Evolutionary conservation across 768 basidiomycete species (phyloP).

Genomic region (Tricholoma flavovirens): DNA sequence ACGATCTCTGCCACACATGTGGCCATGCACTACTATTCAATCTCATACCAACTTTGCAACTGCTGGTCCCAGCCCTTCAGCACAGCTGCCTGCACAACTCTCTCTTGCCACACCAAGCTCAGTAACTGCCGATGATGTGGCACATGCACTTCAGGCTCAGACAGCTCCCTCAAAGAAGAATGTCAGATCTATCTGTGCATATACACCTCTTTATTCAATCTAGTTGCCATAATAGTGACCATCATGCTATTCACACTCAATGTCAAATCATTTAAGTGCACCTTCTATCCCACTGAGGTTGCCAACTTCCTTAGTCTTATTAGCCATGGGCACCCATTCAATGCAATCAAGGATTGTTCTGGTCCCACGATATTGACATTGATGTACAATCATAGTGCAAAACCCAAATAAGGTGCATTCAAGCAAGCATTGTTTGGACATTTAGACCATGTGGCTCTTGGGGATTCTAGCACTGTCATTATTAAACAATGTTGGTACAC

Average conservation of each 20-base stretch:
- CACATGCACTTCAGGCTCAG: background rate
- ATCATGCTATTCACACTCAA: background rate
- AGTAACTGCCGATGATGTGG: background rate
- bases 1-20: background rate
- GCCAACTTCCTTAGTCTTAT: background rate
- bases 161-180: background rate
- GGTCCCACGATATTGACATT: background rate
- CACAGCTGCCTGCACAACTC: background rate
- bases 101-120: background rate
- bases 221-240: background rate
- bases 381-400: background rate
- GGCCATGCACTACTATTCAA: background rate
- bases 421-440: background rate
- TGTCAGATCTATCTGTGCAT: background rate
- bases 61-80: background rate
- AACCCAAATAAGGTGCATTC: background rate
- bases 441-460: background rate
- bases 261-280: background rate
- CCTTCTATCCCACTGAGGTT: background rate
- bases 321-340: background rate
- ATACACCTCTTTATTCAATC: background rate
- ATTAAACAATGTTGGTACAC: background rate
- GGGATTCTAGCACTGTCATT: background rate
- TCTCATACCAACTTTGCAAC: background rate
- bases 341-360: background rate